These are phyloP conservation scores for Solanum clarkiae DNA, from an alignment of 257 asterid genomes.

Conservation along the genomic window DNA sequence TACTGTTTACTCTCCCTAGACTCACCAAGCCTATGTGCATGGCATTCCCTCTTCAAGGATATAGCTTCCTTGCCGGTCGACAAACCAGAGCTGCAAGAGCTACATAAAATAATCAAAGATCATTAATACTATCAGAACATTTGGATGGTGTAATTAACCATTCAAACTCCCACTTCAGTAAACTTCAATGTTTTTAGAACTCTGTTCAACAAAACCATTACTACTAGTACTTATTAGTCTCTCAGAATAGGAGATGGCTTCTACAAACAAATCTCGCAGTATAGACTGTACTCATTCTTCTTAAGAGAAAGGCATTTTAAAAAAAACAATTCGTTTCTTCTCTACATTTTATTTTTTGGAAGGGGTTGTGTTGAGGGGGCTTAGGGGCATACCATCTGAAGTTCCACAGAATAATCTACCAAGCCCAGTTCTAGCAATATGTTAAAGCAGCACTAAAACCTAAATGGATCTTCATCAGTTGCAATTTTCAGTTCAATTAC, in stretches of 20 bases:
- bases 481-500: background rate
- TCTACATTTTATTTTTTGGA: background rate
- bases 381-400: background rate
- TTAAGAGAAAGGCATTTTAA: background rate
- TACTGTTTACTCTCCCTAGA: background rate
- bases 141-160: background rate
- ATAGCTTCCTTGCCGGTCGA: slow-evolving; percentile 57
- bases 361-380: background rate
- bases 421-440: background rate
- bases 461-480: background rate
- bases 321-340: background rate
- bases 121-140: background rate
- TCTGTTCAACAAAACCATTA: background rate
- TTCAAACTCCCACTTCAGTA: background rate
- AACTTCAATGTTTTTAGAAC: background rate
- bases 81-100: slow-evolving; percentile 60
- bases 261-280: background rate
- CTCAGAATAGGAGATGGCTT: background rate
- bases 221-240: background rate
- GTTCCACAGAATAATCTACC: background rate
- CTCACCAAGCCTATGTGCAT: slow-evolving; percentile 66
- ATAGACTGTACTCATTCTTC: background rate
- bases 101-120: slow-evolving; percentile 11
- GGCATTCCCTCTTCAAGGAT: slow-evolving; percentile 41
- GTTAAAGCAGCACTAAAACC: background rate